Conservation (phyloP, 768 basidiomycete species). For the Stropharia rugosoannulata region DNA sequence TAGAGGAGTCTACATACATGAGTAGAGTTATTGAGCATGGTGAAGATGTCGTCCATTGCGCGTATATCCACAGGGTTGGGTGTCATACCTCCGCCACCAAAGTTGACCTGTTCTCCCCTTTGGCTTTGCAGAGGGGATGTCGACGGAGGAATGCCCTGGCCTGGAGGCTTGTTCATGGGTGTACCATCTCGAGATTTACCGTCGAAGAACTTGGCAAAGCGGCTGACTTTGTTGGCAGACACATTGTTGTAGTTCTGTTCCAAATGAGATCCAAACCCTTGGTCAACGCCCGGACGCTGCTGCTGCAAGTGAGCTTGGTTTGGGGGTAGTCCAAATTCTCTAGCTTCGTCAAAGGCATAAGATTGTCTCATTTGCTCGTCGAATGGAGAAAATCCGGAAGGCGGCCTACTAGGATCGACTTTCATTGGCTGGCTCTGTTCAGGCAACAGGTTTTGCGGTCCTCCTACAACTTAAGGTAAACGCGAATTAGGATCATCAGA, state of each 20-base stretch:
- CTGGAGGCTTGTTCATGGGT: slow-evolving; percentile 35
- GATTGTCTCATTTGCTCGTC: slow-evolving; percentile 41
- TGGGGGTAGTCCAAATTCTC: slow-evolving; percentile 9
- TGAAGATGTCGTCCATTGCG: slow-evolving; percentile 78
- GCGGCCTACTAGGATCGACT: slow-evolving; percentile 26
- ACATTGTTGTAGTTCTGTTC: slow-evolving; percentile 42
- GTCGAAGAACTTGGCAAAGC: slow-evolving; percentile 88
- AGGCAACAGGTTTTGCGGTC: slow-evolving; percentile 7
- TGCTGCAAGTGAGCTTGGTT: slow-evolving; percentile 13
- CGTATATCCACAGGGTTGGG: slow-evolving; percentile 48
- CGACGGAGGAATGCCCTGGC: slow-evolving; percentile 37
- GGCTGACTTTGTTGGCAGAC: slow-evolving; percentile 68
- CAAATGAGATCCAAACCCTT: slow-evolving; percentile 13
- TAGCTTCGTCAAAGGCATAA: slow-evolving; percentile 13
- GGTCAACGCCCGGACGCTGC: slow-evolving; percentile 22
- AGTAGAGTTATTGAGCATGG: slow-evolving; percentile 75
- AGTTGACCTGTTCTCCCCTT: slow-evolving; percentile 44
- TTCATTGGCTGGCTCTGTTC: slow-evolving; percentile 16
- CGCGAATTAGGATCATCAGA: neutral
- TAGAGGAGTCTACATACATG: slow-evolving; percentile 48
- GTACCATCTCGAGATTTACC: slow-evolving; percentile 54
- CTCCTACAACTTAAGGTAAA: slow-evolving; percentile 5
- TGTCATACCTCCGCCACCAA: slow-evolving; percentile 25
- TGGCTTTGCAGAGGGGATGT: slow-evolving; percentile 46
- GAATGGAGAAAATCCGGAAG: slow-evolving; percentile 54